Evolutionary conservation across 2,329 filamentous ascomycete genomes (phyloP), one percentile per base, ranked within the genome.

Genomic region (Pseudogymnoascus sp.): DNA sequence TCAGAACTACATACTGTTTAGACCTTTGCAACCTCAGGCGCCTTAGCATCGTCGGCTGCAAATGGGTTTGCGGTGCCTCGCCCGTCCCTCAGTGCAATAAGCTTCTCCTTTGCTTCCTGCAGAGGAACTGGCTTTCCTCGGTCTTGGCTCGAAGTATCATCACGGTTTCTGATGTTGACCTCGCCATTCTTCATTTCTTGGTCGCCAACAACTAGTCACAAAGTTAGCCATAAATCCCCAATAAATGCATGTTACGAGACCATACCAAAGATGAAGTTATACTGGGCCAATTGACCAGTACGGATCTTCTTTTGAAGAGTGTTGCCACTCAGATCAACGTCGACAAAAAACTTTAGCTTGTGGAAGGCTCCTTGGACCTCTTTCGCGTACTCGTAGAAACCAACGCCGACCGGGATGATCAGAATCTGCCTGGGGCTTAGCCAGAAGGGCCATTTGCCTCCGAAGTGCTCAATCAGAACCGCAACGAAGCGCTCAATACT

Each of bases 251-350:
- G 29, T 13, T 33, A 54, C 15, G 47, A 54, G 29, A 47, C 24
- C 80, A 74, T 75, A 85, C 84, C 83, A 69, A 92, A 89, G 68
- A 92, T 89, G 74, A 89, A 92, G 78, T 92, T 92, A 78, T 92
- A 93, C 75, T 92, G 87, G 60, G 86, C 81, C 68, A 93, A 74
- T 75, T 94, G 90, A 11, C 86, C 90, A 61, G 83, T 92, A 68
- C 89, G 86, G 67, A 94, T 91, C 84, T 94, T 94, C 83, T 94
- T 93, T 74, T 91, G 87, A 76, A 94, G 84, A 5, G 89, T 94
- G 76, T 93, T 91, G 69, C 88, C 85, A 67, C 83, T 83, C 59
- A 88, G 78, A 71, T 90, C 87, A 63, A 87, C 79, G 72, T 90
- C 87, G 71, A 84, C 84, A 70, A 87, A 88, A 74, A 93, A 83